Conservation (phyloP, 305 asterid species). For the Lippia alba region DNA sequence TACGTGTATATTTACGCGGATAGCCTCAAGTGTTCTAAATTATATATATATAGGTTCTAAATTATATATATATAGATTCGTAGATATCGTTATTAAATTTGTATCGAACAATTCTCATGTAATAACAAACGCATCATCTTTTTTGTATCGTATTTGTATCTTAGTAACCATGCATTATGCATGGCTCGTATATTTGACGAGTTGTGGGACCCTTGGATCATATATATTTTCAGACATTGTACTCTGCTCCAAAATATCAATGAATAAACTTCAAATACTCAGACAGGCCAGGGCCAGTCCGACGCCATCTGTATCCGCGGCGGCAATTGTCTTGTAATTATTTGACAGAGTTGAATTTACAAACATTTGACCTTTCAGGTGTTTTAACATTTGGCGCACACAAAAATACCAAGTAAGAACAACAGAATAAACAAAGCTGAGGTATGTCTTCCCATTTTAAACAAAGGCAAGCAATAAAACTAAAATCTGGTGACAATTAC, state of each 20-base stretch:
- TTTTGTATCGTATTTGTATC: too few species aligned
- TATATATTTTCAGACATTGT: not conserved
- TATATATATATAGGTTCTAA: too few species aligned
- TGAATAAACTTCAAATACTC: not conserved
- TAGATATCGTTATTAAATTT: not conserved
- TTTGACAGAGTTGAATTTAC: not conserved
- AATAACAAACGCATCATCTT: too few species aligned
- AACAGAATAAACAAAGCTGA: not conserved
- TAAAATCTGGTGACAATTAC: not conserved
- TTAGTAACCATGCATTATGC: too few species aligned
- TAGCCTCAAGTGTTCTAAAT: too few species aligned
- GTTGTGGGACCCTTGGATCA: too few species aligned
- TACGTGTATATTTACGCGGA: too few species aligned
- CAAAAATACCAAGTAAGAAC: not conserved
- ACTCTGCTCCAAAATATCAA: not conserved
- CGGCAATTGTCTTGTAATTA: constrained; percentile 3
- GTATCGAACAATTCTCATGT: too few species aligned
- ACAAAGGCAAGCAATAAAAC: not conserved
- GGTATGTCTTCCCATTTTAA: not conserved
- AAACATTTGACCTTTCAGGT: constrained; percentile 5
- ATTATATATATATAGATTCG: too few species aligned
- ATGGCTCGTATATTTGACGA: too few species aligned
- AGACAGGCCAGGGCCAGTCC: too few species aligned
- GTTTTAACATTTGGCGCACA: constrained; percentile 31
- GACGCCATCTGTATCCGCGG: constrained; percentile 5